Base-by-base conservation (phyloP, 1,139 yeast genomes). In the Suhomyces bokatorum region DNA sequence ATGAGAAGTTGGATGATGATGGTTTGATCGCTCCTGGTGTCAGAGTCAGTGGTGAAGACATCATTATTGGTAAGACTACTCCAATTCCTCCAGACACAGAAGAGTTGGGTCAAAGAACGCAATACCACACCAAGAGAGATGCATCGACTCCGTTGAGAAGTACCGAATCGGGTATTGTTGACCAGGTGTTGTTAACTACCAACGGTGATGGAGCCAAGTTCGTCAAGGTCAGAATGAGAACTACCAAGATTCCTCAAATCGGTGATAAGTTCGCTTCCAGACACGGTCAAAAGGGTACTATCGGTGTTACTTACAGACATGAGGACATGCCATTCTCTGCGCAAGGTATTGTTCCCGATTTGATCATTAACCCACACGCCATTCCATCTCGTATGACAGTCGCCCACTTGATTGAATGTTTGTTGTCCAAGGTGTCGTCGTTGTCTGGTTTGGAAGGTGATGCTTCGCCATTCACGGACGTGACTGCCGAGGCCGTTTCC, bases 361-460 rank as follows among this genome's bases (percentile, higher is more conserved):
- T 93, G 64, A 88, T 93, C 60, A 93, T 93, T 66, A 93, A 93
- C 67, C 99, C 99, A 0, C 99, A 93, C 70, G 99, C 99, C 63
- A 93, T 93, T 80, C 99, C 99, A 57, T 93, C 99, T 47, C 97
- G 99, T 80, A 93, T 93, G 99, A 93, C 99, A 40, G 99, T 93
- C 50, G 99, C 99, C 46, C 99, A 95, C 78, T 86, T 93, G 75
- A 93, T 93, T 69, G 99, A 93, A 73, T 95, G 99, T 84, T 76
- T 93, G 64, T 77, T 95, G 59, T 87, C 96, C 43, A 93, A 95
- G 70, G 98, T 95, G 38, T 93, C 98, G 7, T 85, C 98, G 1
- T 77, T 93, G 57, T 84, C 96, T 38, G 99, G 99, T 59, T 80
- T 87, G 59, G 99, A 93, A 70, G 99, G 99, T 77, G 99, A 93